These are phyloP conservation scores for Ascochyta pisi DNA, from an alignment of 2,329 filamentous ascomycete genomes.

Conservation along the genomic window DNA sequence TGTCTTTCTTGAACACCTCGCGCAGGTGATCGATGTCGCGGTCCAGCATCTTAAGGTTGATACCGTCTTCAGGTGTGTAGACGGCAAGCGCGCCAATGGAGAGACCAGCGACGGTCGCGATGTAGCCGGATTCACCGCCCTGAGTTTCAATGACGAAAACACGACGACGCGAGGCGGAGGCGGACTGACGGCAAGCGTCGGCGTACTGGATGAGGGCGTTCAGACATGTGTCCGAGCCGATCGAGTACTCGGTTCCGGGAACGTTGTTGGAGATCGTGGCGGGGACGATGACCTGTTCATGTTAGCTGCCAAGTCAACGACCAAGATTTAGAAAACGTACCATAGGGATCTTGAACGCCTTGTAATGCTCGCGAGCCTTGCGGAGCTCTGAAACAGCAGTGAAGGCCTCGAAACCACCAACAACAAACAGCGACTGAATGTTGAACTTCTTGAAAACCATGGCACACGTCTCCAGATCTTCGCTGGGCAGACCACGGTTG, in stretches of 20 bases:
- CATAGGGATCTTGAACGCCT: conserved; percentile 91
- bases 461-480: conserved; percentile 84
- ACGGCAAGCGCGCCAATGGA: conserved; percentile 91
- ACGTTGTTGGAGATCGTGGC: conserved; percentile 99
- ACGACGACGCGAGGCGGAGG: conserved; percentile 87
- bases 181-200: conserved; percentile 96
- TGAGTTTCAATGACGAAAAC: conserved; percentile 99
- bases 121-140: conserved; percentile 91
- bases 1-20: conserved; percentile 82
- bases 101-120: conserved; percentile 88
- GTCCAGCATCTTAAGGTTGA: conserved; percentile 90
- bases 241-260: conserved; percentile 94
- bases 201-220: conserved; percentile 96
- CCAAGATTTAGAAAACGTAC: conserved; percentile 18
- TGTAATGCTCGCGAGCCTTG: conserved; percentile 77
- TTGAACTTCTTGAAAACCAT: conserved; percentile 83
- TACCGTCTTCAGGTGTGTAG: conserved; percentile 96
- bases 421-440: conserved; percentile 88
- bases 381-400: conserved; percentile 88
- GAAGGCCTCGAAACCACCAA: conserved; percentile 97
- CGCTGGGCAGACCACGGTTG: conserved; percentile 88
- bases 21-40: conserved; percentile 89
- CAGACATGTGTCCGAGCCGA: conserved; percentile 94
- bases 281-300: conserved; percentile 77
- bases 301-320: conserved; percentile 13